Conservation (phyloP, 2,329 filamentous ascomycete genomes). For the Raffaelea ambrosiae region DNA sequence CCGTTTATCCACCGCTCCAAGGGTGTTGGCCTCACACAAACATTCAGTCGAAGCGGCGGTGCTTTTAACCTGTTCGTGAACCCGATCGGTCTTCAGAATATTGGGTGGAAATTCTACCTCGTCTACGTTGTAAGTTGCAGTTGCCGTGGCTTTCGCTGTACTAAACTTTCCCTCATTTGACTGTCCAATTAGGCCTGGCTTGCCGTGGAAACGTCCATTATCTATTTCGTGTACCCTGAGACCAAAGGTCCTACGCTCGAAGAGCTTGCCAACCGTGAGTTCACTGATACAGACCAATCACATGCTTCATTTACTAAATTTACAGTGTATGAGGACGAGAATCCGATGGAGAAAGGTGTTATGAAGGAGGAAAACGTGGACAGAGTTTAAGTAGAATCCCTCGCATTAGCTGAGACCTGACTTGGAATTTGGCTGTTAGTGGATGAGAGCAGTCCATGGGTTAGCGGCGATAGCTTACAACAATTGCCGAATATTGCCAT, state of each 20-base stretch:
- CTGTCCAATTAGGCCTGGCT: slow-evolving; percentile 52
- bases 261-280: slow-evolving; percentile 13
- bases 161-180: slow-evolving; percentile 36
- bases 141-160: too few relatives aligned
- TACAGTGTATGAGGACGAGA: too few relatives aligned
- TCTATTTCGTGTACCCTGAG: slow-evolving; percentile 17
- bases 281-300: too few relatives aligned
- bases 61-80: slow-evolving; percentile 33
- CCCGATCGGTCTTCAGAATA: slow-evolving; percentile 24
- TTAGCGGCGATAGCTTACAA: too few relatives aligned
- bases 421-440: too few relatives aligned
- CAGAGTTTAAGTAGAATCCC: too few relatives aligned
- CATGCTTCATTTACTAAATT: too few relatives aligned
- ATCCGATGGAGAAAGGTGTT: too few relatives aligned
- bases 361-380: too few relatives aligned
- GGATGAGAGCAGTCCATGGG: too few relatives aligned
- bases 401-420: too few relatives aligned
- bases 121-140: slow-evolving; percentile 23
- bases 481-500: too few relatives aligned
- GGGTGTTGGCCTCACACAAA: slow-evolving; percentile 20
- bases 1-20: slow-evolving; percentile 27
- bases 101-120: slow-evolving; percentile 29
- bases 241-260: slow-evolving; percentile 17
- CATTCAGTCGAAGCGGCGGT: slow-evolving; percentile 14
- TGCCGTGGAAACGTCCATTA: slow-evolving; percentile 13